A percentile compares a stretch with the other conserved stretches of the same genome.
phyloP scores from a whole-genome alignment of 164 flowering plant genomes.

The Cinnamomum micranthum region DNA sequence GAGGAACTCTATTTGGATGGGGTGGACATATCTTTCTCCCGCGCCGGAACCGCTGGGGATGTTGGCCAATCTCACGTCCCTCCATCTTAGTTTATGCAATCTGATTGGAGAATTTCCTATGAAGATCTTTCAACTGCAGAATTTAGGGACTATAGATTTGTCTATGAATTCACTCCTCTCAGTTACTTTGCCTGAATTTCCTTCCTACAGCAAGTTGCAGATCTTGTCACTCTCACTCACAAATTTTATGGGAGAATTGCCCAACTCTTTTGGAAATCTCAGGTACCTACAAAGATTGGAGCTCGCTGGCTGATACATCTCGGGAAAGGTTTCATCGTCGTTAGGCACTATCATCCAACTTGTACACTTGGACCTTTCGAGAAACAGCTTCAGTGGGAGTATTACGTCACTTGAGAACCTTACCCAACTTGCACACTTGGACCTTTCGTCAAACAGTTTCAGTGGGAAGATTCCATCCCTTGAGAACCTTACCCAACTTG shows the following conservation, averaged over 20 bases:
- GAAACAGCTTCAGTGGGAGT: constrained; percentile 29
- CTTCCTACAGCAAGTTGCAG: constrained; percentile 7
- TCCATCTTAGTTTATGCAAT: constrained; percentile 19
- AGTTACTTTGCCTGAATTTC: constrained; percentile 22
- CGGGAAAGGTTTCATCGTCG: constrained; percentile 11
- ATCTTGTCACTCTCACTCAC: constrained; percentile 20
- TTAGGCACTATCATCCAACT: constrained; percentile 25
- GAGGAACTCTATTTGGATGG: constrained; percentile 32
- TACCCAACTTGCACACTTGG: not conserved
- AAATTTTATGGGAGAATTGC: constrained; percentile 28
- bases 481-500: not conserved
- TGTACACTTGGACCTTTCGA: constrained; percentile 24
- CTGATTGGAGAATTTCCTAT: constrained; percentile 29
- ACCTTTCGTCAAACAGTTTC: not conserved
- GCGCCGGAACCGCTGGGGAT: constrained; percentile 27
- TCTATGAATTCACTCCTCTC: constrained; percentile 12
- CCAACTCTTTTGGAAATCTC: constrained; percentile 31
- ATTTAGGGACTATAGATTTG: constrained; percentile 21
- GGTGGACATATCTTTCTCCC: constrained; percentile 29
- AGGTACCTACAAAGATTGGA: constrained; percentile 23
- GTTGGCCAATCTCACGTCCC: constrained; percentile 25
- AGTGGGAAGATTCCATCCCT: not conserved
- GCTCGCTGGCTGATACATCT: constrained; percentile 10
- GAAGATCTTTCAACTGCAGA: constrained; percentile 19
- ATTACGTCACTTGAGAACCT: constrained; percentile 33